Evolutionary conservation across 2,329 filamentous ascomycete species (phyloP).

Genomic region (Beauveria medogensis): DNA sequence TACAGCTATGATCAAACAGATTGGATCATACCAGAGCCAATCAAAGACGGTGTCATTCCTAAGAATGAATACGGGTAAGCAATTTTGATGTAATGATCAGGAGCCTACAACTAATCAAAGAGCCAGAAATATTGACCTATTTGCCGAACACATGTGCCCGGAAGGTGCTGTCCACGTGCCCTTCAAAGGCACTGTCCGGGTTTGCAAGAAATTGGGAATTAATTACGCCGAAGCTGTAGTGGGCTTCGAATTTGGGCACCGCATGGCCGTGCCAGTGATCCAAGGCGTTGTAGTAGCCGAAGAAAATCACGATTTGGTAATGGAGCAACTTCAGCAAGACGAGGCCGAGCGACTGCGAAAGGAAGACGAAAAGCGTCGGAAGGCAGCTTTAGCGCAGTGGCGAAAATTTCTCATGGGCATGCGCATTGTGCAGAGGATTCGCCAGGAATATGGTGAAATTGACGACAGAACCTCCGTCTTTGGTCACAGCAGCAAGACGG

Average conservation of each 20-base stretch:
- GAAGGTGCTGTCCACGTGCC: slow-evolving; percentile 75
- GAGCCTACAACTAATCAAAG: slow-evolving; percentile 15
- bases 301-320: slow-evolving; percentile 66
- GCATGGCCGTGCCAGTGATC: slow-evolving; percentile 87
- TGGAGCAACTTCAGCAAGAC: slow-evolving; percentile 72
- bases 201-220: slow-evolving; percentile 77
- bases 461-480: slow-evolving; percentile 45
- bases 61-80: slow-evolving; percentile 76
- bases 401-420: slow-evolving; percentile 80
- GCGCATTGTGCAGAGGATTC: slow-evolving; percentile 70
- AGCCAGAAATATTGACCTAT: slow-evolving; percentile 77
- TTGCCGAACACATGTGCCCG: slow-evolving; percentile 89
- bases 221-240: slow-evolving; percentile 93
- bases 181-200: slow-evolving; percentile 63
- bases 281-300: slow-evolving; percentile 82
- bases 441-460: slow-evolving; percentile 64
- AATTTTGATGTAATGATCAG: neutral
- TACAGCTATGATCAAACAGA: slow-evolving; percentile 82
- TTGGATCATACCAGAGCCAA: slow-evolving; percentile 88
- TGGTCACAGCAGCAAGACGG: slow-evolving; percentile 35
- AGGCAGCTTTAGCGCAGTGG: slow-evolving; percentile 68
- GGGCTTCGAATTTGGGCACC: slow-evolving; percentile 91
- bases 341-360: slow-evolving; percentile 67
- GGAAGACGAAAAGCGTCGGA: slow-evolving; percentile 76
- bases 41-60: slow-evolving; percentile 76